Base-by-base conservation (phyloP, 768 basidiomycete species). In the Suillus occidentalis region DNA sequence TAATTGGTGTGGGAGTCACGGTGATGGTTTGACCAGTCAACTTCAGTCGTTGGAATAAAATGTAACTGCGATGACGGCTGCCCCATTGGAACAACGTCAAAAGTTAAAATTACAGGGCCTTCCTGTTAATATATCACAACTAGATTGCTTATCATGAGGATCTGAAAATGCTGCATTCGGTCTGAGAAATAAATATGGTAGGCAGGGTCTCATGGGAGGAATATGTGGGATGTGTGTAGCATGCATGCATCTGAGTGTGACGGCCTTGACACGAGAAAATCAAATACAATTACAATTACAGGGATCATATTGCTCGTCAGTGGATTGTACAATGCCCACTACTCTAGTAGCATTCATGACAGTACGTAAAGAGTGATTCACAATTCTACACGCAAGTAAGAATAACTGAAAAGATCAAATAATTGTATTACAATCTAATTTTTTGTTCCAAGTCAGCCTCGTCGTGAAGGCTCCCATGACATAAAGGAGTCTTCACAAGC, bases 401-500 rank as follows among this genome's bases (percentile, higher is more conserved):
- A 39, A 57, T 8, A 37, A 13, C 7, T 37, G 14, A 58, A 40
- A 18, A 28, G 10, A 59, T 42, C 25, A 40, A 59, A 42, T 42
- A 31, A 59, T 59, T 14, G 18, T 20, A 42, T 10, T 42, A 16
- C 57, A 39, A 20, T 25, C 6, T 28, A 28, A 28, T 28, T n/a
- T n/a, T 31, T 8, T 6, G 3, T 42, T 6, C 25, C 6, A 28
- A 31, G 25, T 68, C 68, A 80, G 40, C 71, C 61, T 57, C 76
- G 76, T 40, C 80, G 77, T 39, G 80, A 76, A 57, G 84, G 84
- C 70, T 86, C 82, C 86, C 87, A 89, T 67, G 82, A 82, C 85
- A 87, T 87, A 69, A 87, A 86, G 0, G 83, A 79, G 70, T 87
- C 86, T 50, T 86, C 86, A 64, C 79, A 79, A 60, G 83, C 69